phyloP scores from a whole-genome alignment of 805 yeast species.

The Candida coleopterorum region DNA sequence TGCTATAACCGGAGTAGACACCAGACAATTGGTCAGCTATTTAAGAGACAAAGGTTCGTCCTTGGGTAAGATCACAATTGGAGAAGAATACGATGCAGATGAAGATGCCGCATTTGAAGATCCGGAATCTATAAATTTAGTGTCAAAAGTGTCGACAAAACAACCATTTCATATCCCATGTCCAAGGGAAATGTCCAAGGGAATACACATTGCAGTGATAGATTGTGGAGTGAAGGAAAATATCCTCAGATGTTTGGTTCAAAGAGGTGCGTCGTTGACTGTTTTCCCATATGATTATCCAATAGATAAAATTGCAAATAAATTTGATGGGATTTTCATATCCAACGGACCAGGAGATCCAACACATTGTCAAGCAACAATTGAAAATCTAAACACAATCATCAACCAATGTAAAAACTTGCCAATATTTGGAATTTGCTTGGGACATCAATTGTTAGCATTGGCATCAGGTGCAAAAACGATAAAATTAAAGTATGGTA shows the following conservation, averaged over 20 bases:
- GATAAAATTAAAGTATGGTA: conserved; percentile 91
- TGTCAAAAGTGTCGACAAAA: conserved; percentile 90
- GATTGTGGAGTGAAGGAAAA: conserved; percentile 99
- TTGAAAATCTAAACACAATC: conserved; percentile 64
- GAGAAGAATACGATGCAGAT: conserved; percentile 87
- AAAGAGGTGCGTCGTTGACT: conserved; percentile 93
- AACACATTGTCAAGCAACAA: conserved; percentile 79
- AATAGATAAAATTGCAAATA: conserved; percentile 81
- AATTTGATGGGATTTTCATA: conserved; percentile 91
- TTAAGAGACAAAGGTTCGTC: conserved; percentile 96
- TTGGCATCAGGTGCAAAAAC: conserved; percentile 94
- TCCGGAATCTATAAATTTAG: conserved; percentile 86
- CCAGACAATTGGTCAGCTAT: conserved; percentile 88
- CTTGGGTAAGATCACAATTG: conserved; percentile 82
- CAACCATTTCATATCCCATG: conserved; percentile 88
- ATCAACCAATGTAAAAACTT: conserved; percentile 59
- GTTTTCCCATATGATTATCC: conserved; percentile 97
- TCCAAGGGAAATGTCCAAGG: conserved; percentile 47
- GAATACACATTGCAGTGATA: conserved; percentile 79
- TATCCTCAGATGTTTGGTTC: conserved; percentile 86
- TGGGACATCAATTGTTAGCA: conserved; percentile 96
- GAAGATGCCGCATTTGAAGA: conserved; percentile 88
- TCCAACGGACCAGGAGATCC: conserved; percentile 99
- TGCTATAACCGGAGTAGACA: conserved; percentile 92
- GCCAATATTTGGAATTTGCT: conserved; percentile 96